A percentile compares a stretch with the other conserved stretches of the same genome.
Evolutionary conservation across 768 basidiomycete genomes (phyloP).

Genomic region (Tylopilus cervinicoccineus): DNA sequence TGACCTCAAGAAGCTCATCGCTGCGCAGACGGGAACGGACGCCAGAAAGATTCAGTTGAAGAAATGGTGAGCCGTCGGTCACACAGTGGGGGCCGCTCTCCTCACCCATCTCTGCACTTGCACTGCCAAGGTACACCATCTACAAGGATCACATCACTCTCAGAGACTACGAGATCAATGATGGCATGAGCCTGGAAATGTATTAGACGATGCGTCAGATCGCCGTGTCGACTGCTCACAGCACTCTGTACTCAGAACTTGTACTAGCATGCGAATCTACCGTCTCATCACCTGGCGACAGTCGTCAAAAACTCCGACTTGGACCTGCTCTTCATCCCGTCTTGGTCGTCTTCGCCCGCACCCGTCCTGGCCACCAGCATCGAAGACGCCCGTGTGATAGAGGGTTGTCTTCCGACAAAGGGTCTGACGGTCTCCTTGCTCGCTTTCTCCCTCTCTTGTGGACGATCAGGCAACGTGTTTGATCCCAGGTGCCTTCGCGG

Average conservation of each 20-base stretch:
- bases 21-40: conserved; percentile 92
- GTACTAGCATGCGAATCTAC: conserved; percentile 13
- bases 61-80: conserved; percentile 72
- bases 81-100: not conserved
- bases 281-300: conserved; percentile 1
- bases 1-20: conserved; percentile 95
- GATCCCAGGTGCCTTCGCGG: conserved; percentile 19
- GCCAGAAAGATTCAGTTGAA: conserved; percentile 84
- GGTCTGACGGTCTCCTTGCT: conserved; percentile 16
- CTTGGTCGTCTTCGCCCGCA: not conserved
- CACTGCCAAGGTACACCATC: conserved; percentile 70
- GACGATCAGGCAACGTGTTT: conserved; percentile 39
- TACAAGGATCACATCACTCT: conserved; percentile 97
- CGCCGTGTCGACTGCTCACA: not conserved
- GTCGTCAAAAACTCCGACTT: conserved; percentile 15
- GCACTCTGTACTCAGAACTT: conserved; percentile 8
- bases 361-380: conserved; percentile 11
- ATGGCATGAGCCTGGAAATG: conserved; percentile 93
- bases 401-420: conserved; percentile 23
- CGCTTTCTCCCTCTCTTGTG: conserved; percentile 38
- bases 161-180: conserved; percentile 87
- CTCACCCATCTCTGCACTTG: conserved; percentile 1
- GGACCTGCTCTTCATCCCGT: conserved; percentile 14
- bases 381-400: conserved; percentile 16
- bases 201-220: conserved; percentile 44